These are phyloP conservation scores for Pulveroboletus sp. DNA, from an alignment of 768 basidiomycete species.

Conservation along the genomic window DNA sequence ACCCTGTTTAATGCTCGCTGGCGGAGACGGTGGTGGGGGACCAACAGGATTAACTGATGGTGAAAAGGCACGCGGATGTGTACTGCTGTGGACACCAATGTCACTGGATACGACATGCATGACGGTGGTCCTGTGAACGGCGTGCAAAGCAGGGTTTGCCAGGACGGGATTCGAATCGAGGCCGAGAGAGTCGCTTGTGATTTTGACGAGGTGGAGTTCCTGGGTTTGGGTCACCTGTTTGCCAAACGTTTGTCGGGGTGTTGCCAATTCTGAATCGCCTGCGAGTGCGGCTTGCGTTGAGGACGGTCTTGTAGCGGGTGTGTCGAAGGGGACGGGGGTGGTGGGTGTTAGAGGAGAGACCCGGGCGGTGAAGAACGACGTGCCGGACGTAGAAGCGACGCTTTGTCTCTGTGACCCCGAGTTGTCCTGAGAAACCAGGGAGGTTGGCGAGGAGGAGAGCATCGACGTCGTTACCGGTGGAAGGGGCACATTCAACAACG, in stretches of 20 bases:
- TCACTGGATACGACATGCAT: conserved; percentile 28
- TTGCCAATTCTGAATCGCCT: conserved; percentile 19
- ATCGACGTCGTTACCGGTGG: conserved; percentile 18
- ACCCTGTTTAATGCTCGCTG: conserved; percentile 35
- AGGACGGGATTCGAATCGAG: conserved; percentile 36
- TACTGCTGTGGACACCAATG: conserved; percentile 10
- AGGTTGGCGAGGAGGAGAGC: conserved; percentile 11
- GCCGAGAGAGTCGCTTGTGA: conserved; percentile 45
- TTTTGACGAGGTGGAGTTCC: conserved; percentile 52
- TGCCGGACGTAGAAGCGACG: conserved; percentile 22
- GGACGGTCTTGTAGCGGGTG: conserved; percentile 30
- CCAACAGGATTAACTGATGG: conserved; percentile 27
- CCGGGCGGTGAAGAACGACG: conserved; percentile 26
- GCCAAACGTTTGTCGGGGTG: conserved; percentile 31
- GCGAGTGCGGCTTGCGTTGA: conserved; percentile 31
- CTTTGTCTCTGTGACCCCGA: conserved; percentile 18
- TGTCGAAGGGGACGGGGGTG: conserved; percentile 20
- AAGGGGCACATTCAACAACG: conserved; percentile 2
- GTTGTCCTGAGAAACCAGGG: conserved; percentile 8
- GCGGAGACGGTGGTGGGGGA: conserved; percentile 57
- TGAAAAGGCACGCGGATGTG: neutral
- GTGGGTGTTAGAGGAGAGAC: conserved; percentile 22
- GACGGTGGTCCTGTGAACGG: conserved; percentile 33
- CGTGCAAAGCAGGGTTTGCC: conserved; percentile 30
- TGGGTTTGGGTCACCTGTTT: conserved; percentile 31